Percentiles rank a stretch among this genome's conserved stretches.
Conservation (phyloP, 2,329 filamentous ascomycete species). For the Ascochyta clinopodiicola region DNA sequence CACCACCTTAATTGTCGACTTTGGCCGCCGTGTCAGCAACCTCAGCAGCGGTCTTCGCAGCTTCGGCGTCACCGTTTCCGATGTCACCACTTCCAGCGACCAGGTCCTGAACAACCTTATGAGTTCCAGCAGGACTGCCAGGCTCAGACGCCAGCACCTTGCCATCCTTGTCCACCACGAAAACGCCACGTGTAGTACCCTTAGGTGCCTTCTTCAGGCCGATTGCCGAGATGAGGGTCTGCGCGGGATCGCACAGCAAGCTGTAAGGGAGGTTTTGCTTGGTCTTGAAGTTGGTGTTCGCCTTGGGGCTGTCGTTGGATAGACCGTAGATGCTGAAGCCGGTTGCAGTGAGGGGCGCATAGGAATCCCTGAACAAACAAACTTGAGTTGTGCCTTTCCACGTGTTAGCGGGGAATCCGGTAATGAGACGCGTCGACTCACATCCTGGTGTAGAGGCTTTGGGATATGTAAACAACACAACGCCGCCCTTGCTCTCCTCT, state of each 20-base stretch:
- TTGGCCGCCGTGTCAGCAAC: conserved; percentile 56
- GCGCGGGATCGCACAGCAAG: conserved; percentile 81
- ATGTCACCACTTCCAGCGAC: conserved; percentile 47
- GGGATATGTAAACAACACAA: conserved; percentile 94
- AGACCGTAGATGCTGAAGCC: conserved; percentile 91
- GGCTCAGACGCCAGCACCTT: conserved; percentile 78
- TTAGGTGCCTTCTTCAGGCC: conserved; percentile 86
- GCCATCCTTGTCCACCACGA: conserved; percentile 81
- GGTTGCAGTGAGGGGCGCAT: conserved; percentile 74
- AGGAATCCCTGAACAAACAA: conserved; percentile 89
- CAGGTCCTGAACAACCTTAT: conserved; percentile 76
- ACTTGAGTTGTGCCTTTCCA: conserved; percentile 84
- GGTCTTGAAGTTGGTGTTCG: conserved; percentile 90
- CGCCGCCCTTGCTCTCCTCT: conserved; percentile 80
- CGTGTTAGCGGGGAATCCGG: conserved; percentile 19
- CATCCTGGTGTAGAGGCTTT: conserved; percentile 94
- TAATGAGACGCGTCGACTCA: conserved; percentile 59
- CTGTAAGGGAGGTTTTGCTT: conserved; percentile 91
- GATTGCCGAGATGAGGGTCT: conserved; percentile 79
- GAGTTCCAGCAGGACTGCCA: conserved; percentile 78
- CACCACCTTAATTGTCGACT: conserved; percentile 31
- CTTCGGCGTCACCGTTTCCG: conserved; percentile 34
- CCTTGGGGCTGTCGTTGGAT: conserved; percentile 84
- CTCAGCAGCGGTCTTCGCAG: conserved; percentile 51
- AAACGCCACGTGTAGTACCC: conserved; percentile 85